A percentile compares a stretch with the other conserved stretches of the same genome.
Evolutionary conservation across 2,329 filamentous ascomycete genomes (phyloP).

Genomic region (Sporothrix pallida): DNA sequence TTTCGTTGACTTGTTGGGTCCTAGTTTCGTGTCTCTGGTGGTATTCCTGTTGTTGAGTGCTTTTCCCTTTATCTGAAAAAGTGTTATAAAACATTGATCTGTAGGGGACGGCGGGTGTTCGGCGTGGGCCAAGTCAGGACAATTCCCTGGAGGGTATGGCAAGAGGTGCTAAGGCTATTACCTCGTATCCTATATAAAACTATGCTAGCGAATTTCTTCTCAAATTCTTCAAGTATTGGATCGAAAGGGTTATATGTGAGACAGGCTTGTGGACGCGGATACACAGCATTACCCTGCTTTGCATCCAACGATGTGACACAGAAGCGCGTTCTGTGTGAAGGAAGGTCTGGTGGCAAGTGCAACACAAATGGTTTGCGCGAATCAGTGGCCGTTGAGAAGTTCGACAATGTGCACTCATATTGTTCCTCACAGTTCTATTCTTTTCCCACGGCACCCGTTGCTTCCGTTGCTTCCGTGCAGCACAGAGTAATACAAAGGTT

Average conservation of each 20-base stretch:
- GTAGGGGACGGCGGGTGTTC: no score
- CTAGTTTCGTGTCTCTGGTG: not conserved
- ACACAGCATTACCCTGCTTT: not conserved
- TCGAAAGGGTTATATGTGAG: no score
- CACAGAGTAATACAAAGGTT: not conserved
- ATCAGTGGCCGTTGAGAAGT: not conserved
- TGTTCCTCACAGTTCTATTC: not conserved
- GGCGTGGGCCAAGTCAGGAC: no score
- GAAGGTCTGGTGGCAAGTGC: not conserved
- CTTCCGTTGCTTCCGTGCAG: not conserved
- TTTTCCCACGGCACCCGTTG: not conserved
- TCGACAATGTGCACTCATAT: not conserved
- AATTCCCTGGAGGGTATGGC: no score
- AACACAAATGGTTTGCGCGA: not conserved
- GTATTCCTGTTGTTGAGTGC: not conserved
- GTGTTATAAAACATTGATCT: not conserved
- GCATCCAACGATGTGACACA: not conserved
- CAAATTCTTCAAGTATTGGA: no score
- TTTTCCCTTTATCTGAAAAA: not conserved
- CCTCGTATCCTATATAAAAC: no score
- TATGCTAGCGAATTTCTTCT: no score
- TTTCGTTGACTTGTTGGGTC: not conserved
- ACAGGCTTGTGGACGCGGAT: not conserved
- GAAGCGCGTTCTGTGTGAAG: not conserved
- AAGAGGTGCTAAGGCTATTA: no score